Conservation (phyloP, 2,329 filamentous ascomycete species). For the Colletotrichum abscissum region DNA sequence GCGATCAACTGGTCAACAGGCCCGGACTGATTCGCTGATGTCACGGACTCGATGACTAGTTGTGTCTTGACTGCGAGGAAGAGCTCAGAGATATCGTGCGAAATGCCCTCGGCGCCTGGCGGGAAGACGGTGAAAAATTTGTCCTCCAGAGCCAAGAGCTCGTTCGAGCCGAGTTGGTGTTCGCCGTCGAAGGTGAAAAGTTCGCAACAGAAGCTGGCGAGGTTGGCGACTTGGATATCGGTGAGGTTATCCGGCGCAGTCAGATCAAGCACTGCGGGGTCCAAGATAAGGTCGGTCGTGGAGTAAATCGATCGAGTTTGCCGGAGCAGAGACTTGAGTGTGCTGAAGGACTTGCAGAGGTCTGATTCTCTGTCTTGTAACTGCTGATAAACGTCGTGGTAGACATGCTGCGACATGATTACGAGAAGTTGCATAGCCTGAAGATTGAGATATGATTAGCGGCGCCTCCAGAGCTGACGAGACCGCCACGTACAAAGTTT, state of each 20-base stretch:
- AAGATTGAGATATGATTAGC: conserved; percentile 16
- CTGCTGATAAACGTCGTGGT: conserved; percentile 48
- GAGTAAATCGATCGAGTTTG: conserved; percentile 48
- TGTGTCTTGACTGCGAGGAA: conserved; percentile 61
- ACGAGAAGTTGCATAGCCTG: conserved; percentile 53
- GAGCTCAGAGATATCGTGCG: conserved; percentile 54
- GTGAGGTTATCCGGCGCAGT: conserved; percentile 47
- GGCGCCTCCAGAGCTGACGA: conserved; percentile 28
- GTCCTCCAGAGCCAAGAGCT: conserved; percentile 58
- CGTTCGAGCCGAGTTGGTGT: conserved; percentile 45
- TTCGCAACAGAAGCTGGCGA: conserved; percentile 56
- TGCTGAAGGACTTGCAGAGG: conserved; percentile 45
- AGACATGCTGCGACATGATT: conserved; percentile 49
- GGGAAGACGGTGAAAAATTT: conserved; percentile 56
- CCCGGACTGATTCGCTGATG: conserved; percentile 59
- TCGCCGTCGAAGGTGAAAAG: conserved; percentile 53
- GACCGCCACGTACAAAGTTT: conserved; percentile 50
- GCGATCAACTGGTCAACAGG: conserved; percentile 63
- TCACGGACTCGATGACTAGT: conserved; percentile 63
- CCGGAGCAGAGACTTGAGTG: conserved; percentile 47
- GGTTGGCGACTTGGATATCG: conserved; percentile 59
- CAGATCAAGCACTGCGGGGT: conserved; percentile 43
- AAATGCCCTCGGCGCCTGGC: conserved; percentile 50
- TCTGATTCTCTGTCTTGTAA: conserved; percentile 48
- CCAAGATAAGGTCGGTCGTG: conserved; percentile 45